Evolutionary conservation across 768 basidiomycete species (phyloP).

Genomic region (Gloeostereum incarnatum): DNA sequence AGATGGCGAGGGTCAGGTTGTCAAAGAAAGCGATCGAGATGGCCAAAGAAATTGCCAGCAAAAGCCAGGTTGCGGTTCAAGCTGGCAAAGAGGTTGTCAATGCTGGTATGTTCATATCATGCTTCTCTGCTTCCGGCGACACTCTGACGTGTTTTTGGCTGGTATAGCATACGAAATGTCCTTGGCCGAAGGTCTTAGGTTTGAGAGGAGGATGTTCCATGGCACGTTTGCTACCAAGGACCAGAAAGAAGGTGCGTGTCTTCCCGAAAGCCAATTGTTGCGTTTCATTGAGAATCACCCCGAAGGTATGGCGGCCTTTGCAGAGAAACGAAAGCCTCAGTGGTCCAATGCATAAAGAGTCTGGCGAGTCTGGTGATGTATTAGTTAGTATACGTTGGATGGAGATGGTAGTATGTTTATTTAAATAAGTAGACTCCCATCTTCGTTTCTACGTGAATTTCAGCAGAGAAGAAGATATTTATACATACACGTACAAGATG

Average conservation of each 20-base stretch:
- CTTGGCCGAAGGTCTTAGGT: constrained; percentile 73
- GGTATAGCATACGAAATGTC: constrained; percentile 69
- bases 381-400: constrained; percentile 2
- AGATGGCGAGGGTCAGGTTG: constrained; percentile 69
- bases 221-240: constrained; percentile 87
- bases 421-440: no score
- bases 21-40: constrained; percentile 81
- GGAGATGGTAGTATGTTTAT: no score
- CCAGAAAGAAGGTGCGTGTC: constrained; percentile 86
- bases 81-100: constrained; percentile 94
- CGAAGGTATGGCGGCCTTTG: constrained; percentile 89
- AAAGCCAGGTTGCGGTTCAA: constrained; percentile 74
- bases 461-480: no score
- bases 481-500: no score
- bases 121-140: neutral
- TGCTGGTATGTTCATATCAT: constrained; percentile 39
- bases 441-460: no score
- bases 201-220: constrained; percentile 89
- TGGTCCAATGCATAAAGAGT: constrained; percentile 66
- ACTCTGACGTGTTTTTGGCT: constrained; percentile 3
- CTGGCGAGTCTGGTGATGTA: constrained; percentile 1
- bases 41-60: constrained; percentile 70
- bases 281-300: neutral
- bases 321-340: constrained; percentile 82
- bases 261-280: neutral